Base-by-base conservation (phyloP, 208 protist genomes). In the Trypanosoma theileri region DNA sequence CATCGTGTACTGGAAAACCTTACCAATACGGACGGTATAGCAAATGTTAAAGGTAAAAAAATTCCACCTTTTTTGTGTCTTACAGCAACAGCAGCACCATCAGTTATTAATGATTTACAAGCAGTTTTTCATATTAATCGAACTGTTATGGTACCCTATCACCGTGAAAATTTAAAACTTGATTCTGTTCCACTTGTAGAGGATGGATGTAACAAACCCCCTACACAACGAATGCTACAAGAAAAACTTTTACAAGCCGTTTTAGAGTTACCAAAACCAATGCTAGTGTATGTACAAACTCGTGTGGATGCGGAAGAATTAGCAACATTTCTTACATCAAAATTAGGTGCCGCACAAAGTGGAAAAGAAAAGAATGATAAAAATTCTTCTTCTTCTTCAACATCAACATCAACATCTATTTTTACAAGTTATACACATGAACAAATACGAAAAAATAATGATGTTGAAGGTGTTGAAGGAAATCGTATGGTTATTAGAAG, bases 271-370 rank as follows among this genome's bases (percentile, higher is more conserved):
- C 91, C 88, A 1, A 90, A 89, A 56, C 91, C 91, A n/a, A 88
- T 96, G 80, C 70, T 96, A 35, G 74, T 96, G 26, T 96, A 96
- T 68, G 91, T 96, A 16, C 84, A 90, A 24, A 90, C 73, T 28
- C 79, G 88, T n/a, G 78, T 72, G 3, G 91, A 94, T 57, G 88
- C 88, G 0, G 91, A 96, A 50, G 85, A 92, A 28, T 42, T 96
- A 4, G 75, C 86, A 12, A 75, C 58, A 13, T 77, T 82, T 52
- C 73, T 96, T 13, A 51, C 63, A 40, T 67, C 77, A 9, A 85
- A 88, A 22, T 65, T 80, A 17, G 73, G 73, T 12, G 45, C 67
- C 24, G 51, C 59, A 44, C 35, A 66, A 24, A 54, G 6, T 35
- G 41, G 17, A 21, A 60, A 26, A 40, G 19, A n/a, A 19, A 40